Evolutionary conservation across 257 asterid species (phyloP), one percentile per base, ranked within the genome.

Genomic region (Penstemon newberryi): DNA sequence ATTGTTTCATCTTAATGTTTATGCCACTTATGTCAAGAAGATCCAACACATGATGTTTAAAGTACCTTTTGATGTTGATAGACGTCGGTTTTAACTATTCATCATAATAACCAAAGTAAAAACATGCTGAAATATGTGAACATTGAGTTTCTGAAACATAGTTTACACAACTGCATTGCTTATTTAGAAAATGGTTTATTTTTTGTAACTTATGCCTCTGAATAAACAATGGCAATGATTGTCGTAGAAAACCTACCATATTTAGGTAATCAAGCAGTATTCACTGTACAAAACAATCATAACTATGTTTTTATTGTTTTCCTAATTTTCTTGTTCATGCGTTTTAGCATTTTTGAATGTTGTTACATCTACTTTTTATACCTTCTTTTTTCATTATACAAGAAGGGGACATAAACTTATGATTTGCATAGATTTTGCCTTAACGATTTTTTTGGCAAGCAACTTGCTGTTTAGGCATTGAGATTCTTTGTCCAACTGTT

Each of bases 401-500:
- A 39, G 57, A 8, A 52, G 41, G 61, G 19, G 18, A 10, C 65
- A n/a, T 39, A 56, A 40, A 53, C 62, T 25, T 49, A 43, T 67
- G 74, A 3, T 71, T 41, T 44, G 44, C 4, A 4, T 12, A 66
- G 68, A 49, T 74, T 74, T 6, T 59, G 57, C 11, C 15, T 54
- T 53, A 11, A 13, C 63, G 41, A 52, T 54, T 49, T 57, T 36
- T 74, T 60, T 66, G 12, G 9, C 74, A n/a, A 44, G 47, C 0
- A 10, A 19, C 61, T 42, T 73, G 63, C 61, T 49, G 55, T 13
- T 37, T 37, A 64, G 43, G 59, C 57, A 11, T 64, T 49, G 13
- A 50, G 15, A 55, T 19, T 55, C 73, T 44, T 68, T 12, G 40
- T 59, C 69, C 61, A 42, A 60, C 41, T 54, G 55, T 65, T 67